phyloP scores from a whole-genome alignment of 306 rosid genomes.

The Cicer chorassanicum region DNA sequence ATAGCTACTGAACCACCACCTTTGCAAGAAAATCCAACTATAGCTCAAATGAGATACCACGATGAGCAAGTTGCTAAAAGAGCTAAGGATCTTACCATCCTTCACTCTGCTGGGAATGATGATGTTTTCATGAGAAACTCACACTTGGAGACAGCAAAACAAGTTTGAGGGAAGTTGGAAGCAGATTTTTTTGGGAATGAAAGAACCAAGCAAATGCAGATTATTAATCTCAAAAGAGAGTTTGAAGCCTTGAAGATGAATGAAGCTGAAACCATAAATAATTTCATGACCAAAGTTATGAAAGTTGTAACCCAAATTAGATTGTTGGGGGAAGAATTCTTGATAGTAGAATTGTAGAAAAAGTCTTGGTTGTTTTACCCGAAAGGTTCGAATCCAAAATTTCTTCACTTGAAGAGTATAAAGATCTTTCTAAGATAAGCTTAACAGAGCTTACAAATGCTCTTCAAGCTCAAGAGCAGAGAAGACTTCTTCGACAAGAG shows the following conservation, averaged over 20 bases:
- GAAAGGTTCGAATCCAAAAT: too few species aligned
- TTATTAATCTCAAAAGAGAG: background rate
- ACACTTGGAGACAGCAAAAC: too few species aligned
- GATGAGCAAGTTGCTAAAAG: too few species aligned
- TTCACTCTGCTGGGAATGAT: background rate
- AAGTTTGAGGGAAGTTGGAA: too few species aligned
- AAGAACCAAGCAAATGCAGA: background rate
- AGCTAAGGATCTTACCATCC: too few species aligned
- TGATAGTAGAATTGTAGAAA: background rate
- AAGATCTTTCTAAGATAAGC: background rate
- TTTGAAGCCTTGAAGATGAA: background rate
- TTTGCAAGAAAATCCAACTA: too few species aligned
- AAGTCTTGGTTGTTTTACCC: too few species aligned
- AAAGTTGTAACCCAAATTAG: background rate
- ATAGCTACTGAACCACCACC: too few species aligned
- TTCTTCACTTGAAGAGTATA: too few species aligned
- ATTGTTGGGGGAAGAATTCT: background rate
- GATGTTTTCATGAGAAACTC: background rate
- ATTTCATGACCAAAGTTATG: background rate
- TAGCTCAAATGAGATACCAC: too few species aligned
- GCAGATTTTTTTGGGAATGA: background rate
- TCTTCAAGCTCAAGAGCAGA: constrained; percentile 8
- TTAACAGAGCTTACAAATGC: background rate
- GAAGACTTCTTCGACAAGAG: background rate
- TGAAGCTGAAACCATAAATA: background rate